A percentile compares a stretch with the other conserved stretches of the same genome.
phyloP scores from a whole-genome alignment of 2,329 filamentous ascomycete species.

The Fusarium caatingaense region DNA sequence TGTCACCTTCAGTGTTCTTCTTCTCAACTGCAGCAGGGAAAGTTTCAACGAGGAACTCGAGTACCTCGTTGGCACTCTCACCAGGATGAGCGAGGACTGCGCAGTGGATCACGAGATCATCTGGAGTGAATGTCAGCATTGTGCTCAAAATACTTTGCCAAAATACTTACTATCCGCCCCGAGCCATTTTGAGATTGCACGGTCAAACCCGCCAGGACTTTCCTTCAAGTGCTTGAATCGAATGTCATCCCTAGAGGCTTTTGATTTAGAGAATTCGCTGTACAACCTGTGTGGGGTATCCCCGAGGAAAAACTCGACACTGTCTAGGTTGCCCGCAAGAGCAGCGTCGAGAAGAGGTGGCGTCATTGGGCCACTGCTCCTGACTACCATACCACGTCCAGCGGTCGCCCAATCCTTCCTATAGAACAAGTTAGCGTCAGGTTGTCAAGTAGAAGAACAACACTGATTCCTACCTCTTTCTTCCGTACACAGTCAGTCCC shows the following conservation, averaged over 20 bases:
- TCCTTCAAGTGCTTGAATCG: constrained; percentile 71
- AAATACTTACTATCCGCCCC: constrained; percentile 64
- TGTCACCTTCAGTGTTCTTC: constrained; percentile 68
- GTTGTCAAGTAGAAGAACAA: not conserved
- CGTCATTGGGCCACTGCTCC: constrained; percentile 55
- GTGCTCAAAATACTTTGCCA: constrained; percentile 1
- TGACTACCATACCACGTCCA: constrained; percentile 60
- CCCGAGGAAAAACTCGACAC: constrained; percentile 81
- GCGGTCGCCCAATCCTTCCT: constrained; percentile 77
- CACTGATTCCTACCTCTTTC: constrained; percentile 64
- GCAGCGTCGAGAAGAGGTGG: constrained; percentile 73
- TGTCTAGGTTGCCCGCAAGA: constrained; percentile 67
- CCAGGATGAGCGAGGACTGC: constrained; percentile 63
- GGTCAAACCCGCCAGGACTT: constrained; percentile 71
- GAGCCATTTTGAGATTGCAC: constrained; percentile 72
- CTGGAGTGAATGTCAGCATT: constrained; percentile 51
- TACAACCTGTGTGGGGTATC: constrained; percentile 77
- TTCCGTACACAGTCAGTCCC: constrained; percentile 79
- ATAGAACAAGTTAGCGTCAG: constrained; percentile 25
- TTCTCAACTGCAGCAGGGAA: constrained; percentile 72
- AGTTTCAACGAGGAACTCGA: constrained; percentile 73
- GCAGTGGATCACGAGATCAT: constrained; percentile 74
- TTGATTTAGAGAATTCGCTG: constrained; percentile 71
- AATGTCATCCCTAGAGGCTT: constrained; percentile 69
- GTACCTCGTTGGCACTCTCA: constrained; percentile 61